Evolutionary conservation across 164 flowering plant genomes (phyloP).

Genomic region (Piper longum): DNA sequence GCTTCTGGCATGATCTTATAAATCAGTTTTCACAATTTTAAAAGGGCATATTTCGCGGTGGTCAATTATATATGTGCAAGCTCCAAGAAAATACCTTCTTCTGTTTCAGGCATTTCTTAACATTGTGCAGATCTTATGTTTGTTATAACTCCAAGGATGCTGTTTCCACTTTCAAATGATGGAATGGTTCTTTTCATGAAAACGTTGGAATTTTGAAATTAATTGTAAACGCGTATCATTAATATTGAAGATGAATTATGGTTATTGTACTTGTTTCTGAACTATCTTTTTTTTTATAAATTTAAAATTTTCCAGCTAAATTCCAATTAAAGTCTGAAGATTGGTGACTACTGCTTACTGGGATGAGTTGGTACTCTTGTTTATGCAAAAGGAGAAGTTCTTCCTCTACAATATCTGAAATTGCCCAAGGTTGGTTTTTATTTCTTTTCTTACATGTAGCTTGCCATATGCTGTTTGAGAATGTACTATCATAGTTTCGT

Average conservation of each 20-base stretch:
- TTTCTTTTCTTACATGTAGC: background rate
- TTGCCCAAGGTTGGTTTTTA: constrained; percentile 34
- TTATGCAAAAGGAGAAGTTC: constrained; percentile 16
- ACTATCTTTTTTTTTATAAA: too few relatives aligned
- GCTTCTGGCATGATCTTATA: too few relatives aligned
- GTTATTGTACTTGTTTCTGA: background rate
- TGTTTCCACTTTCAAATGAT: background rate
- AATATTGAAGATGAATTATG: background rate
- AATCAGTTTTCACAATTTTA: too few relatives aligned
- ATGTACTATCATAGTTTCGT: too few relatives aligned
- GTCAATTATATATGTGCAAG: too few relatives aligned
- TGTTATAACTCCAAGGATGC: background rate
- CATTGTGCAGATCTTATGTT: background rate
- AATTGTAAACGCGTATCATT: background rate
- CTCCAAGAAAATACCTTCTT: too few relatives aligned
- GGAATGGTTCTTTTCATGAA: background rate
- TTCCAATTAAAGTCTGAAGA: background rate
- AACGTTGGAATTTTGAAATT: background rate
- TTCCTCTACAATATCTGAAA: constrained; percentile 11
- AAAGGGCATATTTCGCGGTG: too few relatives aligned
- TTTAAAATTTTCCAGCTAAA: background rate
- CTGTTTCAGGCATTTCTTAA: too few relatives aligned
- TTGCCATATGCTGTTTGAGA: background rate
- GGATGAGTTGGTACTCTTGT: constrained; percentile 51
- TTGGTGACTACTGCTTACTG: constrained; percentile 7